A percentile compares a stretch with the other conserved stretches of the same genome.
These are phyloP conservation scores for Megacollybia marginata DNA, from an alignment of 768 basidiomycete genomes.

Conservation along the genomic window DNA sequence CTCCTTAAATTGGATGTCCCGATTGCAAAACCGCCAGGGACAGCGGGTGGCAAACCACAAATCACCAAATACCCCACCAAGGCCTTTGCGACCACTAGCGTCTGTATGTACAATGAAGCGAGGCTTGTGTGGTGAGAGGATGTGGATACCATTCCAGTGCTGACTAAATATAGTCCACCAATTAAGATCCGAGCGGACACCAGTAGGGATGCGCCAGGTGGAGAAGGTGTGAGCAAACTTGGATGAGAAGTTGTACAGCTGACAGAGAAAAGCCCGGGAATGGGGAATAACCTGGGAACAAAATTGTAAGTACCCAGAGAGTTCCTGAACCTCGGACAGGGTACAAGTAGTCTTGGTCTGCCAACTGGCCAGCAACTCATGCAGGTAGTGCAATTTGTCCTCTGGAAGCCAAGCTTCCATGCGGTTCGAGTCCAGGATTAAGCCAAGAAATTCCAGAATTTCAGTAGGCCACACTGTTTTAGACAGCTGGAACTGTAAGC, in stretches of 20 bases:
- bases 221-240: constrained; percentile 15
- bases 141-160: constrained; percentile 11
- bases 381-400: constrained; percentile 21
- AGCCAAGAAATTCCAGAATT: constrained; percentile 17
- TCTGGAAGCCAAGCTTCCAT: constrained; percentile 27
- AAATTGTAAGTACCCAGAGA: constrained; percentile 27
- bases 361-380: constrained; percentile 17
- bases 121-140: constrained; percentile 2
- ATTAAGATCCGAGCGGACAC: constrained; percentile 13
- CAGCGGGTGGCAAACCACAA: constrained; percentile 15
- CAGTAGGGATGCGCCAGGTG: constrained; percentile 15
- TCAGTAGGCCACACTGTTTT: constrained; percentile 20
- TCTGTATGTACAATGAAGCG: constrained; percentile 16
- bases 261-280: constrained; percentile 18
- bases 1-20: constrained; percentile 19
- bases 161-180: constrained; percentile 18
- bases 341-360: constrained; percentile 7
- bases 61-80: constrained; percentile 11
- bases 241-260: constrained; percentile 19
- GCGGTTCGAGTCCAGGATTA: constrained; percentile 12
- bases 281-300: constrained; percentile 24
- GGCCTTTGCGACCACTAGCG: constrained; percentile 17
- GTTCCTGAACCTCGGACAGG: constrained; percentile 21
- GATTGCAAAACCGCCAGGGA: constrained; percentile 11
- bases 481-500: constrained; percentile 20